Conservation (phyloP, 129 eudicot genomes). For the Scalesia atractyloides region DNA sequence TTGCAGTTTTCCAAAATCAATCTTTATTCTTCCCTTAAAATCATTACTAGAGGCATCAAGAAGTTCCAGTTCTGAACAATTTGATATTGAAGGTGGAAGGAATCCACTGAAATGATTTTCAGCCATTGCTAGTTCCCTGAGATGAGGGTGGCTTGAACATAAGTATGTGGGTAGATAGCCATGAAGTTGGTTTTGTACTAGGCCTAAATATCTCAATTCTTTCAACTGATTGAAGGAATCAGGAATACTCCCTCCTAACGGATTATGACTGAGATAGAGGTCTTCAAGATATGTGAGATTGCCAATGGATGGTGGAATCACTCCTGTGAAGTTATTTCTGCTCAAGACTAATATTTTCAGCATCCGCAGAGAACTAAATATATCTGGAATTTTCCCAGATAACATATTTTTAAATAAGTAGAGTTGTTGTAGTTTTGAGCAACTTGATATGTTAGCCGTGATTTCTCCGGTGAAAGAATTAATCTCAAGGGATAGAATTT, state of each 20-base stretch:
- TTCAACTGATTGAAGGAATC: conserved; percentile 1
- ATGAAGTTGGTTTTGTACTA: neutral
- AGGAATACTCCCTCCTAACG: conserved; percentile 38
- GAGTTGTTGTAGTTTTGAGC: conserved; percentile 7
- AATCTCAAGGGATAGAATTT: neutral
- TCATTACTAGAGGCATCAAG: neutral
- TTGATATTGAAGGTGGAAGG: neutral
- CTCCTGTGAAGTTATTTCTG: conserved; percentile 20
- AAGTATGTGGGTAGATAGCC: conserved; percentile 3
- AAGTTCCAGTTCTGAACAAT: neutral
- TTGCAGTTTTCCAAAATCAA: neutral
- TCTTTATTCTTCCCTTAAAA: neutral
- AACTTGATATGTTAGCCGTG: conserved; percentile 26
- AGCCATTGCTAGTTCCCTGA: neutral
- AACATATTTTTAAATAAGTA: conserved; percentile 7
- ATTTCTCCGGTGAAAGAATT: conserved; percentile 17
- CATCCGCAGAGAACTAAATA: neutral
- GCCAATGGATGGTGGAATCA: conserved; percentile 27
- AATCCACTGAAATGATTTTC: neutral
- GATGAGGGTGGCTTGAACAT: neutral
- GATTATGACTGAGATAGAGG: neutral
- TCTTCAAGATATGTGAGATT: conserved; percentile 17
- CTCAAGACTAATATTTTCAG: neutral
- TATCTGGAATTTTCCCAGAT: conserved; percentile 14
- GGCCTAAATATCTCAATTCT: neutral